phyloP scores from a whole-genome alignment of 2,329 filamentous ascomycete genomes.

The Tolypocladium ophioglossoides region DNA sequence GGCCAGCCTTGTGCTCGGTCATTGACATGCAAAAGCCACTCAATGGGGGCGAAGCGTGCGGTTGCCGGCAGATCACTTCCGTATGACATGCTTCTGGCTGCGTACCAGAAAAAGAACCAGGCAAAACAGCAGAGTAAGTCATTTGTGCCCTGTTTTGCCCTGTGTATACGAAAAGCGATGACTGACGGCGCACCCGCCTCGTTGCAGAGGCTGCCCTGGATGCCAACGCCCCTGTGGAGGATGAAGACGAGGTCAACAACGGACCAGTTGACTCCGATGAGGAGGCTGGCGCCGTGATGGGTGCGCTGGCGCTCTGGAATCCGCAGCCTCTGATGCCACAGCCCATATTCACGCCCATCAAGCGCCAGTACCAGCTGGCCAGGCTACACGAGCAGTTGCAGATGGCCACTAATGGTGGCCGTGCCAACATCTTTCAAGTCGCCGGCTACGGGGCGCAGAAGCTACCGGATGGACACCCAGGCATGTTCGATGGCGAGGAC shows the following conservation, averaged over 20 bases:
- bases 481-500: conserved; percentile 38
- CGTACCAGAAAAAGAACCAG: conserved; percentile 96
- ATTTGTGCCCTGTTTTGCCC: background rate
- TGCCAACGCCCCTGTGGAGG: conserved; percentile 81
- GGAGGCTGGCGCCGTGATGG: conserved; percentile 84
- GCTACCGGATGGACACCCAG: conserved; percentile 38
- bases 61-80: conserved; percentile 80
- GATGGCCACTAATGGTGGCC: conserved; percentile 54
- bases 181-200: background rate
- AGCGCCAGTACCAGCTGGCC: conserved; percentile 51
- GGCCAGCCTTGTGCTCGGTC: conserved; percentile 80
- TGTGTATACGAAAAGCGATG: background rate
- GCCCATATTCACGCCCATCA: conserved; percentile 49
- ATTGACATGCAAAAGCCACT: conserved; percentile 86
- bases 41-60: conserved; percentile 87
- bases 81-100: conserved; percentile 83
- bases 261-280: conserved; percentile 89
- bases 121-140: conserved; percentile 88
- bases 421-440: conserved; percentile 55
- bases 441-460: conserved; percentile 45
- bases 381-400: conserved; percentile 56
- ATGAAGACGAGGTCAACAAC: conserved; percentile 70
- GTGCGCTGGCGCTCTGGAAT: conserved; percentile 61
- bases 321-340: conserved; percentile 69
- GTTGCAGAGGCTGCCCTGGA: conserved; percentile 78